A percentile compares a stretch with the other conserved stretches of the same genome.
Conservation (phyloP, 1,284 basidiomycete genomes). For the Moesziomyces antarcticus region DNA sequence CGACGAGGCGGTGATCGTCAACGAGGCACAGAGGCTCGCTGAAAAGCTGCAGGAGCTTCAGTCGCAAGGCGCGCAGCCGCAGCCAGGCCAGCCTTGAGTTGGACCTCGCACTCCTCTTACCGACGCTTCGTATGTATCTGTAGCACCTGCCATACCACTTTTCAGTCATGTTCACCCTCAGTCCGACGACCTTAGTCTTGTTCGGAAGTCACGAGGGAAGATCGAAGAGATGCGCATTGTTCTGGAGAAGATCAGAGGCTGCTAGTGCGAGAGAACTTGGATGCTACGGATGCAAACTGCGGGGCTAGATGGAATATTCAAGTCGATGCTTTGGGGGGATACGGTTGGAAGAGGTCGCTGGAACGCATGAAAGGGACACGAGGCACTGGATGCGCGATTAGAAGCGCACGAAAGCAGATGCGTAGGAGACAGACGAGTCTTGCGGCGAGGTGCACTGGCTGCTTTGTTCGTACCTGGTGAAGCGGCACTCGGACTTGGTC, state of each 20-base stretch:
- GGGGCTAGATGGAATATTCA: neutral
- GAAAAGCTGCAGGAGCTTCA: conserved; percentile 60
- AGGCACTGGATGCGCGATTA: neutral
- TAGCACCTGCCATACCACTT: neutral
- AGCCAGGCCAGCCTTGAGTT: conserved; percentile 15
- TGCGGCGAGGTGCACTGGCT: conserved; percentile 76
- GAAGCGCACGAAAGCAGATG: conserved; percentile 75
- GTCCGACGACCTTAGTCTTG: neutral
- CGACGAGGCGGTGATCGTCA: conserved; percentile 65
- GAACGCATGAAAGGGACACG: neutral
- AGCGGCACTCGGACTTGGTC: conserved; percentile 45
- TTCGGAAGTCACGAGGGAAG: neutral
- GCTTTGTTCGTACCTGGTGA: conserved; percentile 75
- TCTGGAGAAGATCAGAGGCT: neutral
- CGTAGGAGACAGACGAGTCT: conserved; percentile 95
- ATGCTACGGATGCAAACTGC: neutral
- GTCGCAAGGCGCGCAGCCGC: conserved; percentile 25
- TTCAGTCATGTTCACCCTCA: neutral
- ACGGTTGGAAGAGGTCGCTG: neutral
- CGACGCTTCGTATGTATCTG: neutral
- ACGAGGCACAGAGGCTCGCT: conserved; percentile 59
- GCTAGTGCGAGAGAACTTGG: neutral
- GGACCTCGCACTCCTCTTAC: neutral
- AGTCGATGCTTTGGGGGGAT: too few relatives aligned
- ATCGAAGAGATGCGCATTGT: neutral